A percentile compares a stretch with the other conserved stretches of the same genome.
Evolutionary conservation across 306 rosid species (phyloP).

Genomic region (Argentina anserina): DNA sequence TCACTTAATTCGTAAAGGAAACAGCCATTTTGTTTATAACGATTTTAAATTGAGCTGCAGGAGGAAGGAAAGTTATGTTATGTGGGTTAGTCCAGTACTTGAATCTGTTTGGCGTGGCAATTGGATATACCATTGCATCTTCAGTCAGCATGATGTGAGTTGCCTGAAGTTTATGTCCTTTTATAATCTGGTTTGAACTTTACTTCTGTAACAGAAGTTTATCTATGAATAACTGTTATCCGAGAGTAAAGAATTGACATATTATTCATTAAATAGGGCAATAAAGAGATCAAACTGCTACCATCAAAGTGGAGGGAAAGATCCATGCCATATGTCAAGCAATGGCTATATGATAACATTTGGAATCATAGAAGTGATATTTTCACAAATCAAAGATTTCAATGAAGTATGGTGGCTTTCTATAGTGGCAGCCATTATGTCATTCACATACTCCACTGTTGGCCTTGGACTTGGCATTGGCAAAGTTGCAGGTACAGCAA

Average conservation of each 20-base stretch:
- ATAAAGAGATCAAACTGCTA: conserved; percentile 73
- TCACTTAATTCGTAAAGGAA: not conserved
- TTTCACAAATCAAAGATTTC: conserved; percentile 73
- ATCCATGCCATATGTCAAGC: conserved; percentile 80
- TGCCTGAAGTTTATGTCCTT: not conserved
- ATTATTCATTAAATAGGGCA: conserved; percentile 35
- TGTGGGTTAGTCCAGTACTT: conserved; percentile 65
- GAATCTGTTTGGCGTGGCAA: conserved; percentile 61
- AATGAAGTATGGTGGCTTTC: conserved; percentile 81
- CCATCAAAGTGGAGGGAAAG: conserved; percentile 60
- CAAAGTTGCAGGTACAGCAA: conserved; percentile 57
- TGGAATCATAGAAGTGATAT: conserved; percentile 53
- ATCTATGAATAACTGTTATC: not conserved
- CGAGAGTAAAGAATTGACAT: not conserved
- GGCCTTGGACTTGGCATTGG: conserved; percentile 62
- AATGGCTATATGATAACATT: conserved; percentile 70
- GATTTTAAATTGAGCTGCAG: conserved; percentile 31
- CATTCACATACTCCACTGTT: conserved; percentile 57
- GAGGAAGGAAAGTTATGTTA: conserved; percentile 55
- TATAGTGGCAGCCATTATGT: conserved; percentile 72
- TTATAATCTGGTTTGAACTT: not conserved
- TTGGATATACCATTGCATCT: conserved; percentile 75
- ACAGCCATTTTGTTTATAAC: not conserved
- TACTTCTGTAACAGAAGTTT: not conserved
- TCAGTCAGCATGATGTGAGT: conserved; percentile 89